These are phyloP conservation scores for Leucocoprinus birnbaumii DNA, from an alignment of 768 basidiomycete species.

Conservation along the genomic window DNA sequence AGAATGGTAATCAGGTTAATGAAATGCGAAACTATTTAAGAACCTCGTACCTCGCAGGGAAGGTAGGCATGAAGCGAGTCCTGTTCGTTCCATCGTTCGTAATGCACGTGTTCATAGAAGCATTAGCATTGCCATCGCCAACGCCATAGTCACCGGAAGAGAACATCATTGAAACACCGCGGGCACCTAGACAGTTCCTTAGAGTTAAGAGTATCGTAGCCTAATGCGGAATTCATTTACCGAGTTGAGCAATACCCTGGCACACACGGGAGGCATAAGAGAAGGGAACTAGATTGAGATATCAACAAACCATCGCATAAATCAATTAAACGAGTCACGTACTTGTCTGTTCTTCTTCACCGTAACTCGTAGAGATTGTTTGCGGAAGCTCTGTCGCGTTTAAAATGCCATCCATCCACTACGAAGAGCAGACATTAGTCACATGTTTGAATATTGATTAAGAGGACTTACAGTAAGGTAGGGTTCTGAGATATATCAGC, in stretches of 20 bases:
- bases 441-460: not conserved
- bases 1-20: not conserved
- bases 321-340: not conserved
- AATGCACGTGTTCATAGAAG: constrained; percentile 48
- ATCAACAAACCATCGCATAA: not conserved
- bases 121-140: constrained; percentile 56
- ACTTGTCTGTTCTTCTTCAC: constrained; percentile 72
- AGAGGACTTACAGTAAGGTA: constrained; percentile 17
- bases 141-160: constrained; percentile 69
- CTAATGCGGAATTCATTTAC: constrained; percentile 25
- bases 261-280: constrained; percentile 60
- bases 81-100: constrained; percentile 56
- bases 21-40: not conserved
- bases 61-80: constrained; percentile 52
- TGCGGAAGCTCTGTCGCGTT: constrained; percentile 44
- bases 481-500: constrained; percentile 13
- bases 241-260: constrained; percentile 58
- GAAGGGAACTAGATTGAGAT: constrained; percentile 42
- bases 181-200: constrained; percentile 39
- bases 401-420: constrained; percentile 62
- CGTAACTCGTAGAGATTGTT: constrained; percentile 71
- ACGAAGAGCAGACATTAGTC: not conserved
- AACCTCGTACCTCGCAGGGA: constrained; percentile 51
- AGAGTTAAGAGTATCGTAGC: not conserved
- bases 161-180: constrained; percentile 65